Evolutionary conservation across 371 early-diverging fungal species (phyloP), one percentile per base, ranked within the genome.

Genomic region (Mortierella sp.): DNA sequence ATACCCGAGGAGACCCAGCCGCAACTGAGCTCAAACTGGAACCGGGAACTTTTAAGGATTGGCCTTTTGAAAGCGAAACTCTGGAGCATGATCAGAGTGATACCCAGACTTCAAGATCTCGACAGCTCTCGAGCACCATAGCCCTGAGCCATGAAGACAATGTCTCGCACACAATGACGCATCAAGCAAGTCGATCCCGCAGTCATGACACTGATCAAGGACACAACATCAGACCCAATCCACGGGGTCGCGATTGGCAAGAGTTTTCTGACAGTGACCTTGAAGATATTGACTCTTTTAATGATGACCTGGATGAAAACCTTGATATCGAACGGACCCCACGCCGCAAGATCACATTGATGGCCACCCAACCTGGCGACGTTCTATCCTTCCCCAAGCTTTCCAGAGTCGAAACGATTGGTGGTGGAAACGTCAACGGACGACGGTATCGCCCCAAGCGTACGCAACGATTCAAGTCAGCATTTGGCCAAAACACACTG

Each of bases 391-490:
- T 59, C 3, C 34, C 58, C 0, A 49, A 34, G 2, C 55, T 67
- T 16, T 14, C 60, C 10, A 66, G 31, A n/a, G 54, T 59, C 29
- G 47, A 28, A 21, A 72, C 73, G 2, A 72, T 72, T 14, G 67
- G 73, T n/a, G 73, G 73, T 5, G 12, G 34, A 2, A 43, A 58
- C 2, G 39, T 40, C 7, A 22, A 14, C 17, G 12, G 31, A 8
- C 41, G 54, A 37, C 55, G 37, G 4, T 37, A 40, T 31, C 45
- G 58, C 12, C 10, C 37, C 12, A 13, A 34, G 4, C 21, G 14
- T 7, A n/a, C n/a, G n/a, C n/a, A n/a, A n/a, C n/a, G n/a, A n/a
- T n/a, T n/a, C n/a, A n/a, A n/a, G n/a, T n/a, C n/a, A n/a, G n/a
- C n/a, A n/a, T n/a, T n/a, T n/a, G 43, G 53, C 12, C 39, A 8